These are phyloP conservation scores for Vitis rupestris DNA, from an alignment of 164 flowering plant species.

Conservation along the genomic window DNA sequence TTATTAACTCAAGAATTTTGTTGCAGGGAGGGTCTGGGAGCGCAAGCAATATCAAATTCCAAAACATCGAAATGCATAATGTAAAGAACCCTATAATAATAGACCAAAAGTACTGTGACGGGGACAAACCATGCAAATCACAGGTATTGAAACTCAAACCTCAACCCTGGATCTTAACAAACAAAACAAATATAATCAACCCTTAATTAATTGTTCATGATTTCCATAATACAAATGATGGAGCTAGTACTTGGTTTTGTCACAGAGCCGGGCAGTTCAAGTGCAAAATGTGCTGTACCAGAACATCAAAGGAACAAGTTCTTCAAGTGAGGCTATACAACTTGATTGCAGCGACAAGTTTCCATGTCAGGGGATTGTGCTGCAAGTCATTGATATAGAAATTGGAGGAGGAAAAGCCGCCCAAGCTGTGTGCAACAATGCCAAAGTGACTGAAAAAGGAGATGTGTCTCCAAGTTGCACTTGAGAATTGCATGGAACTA, in stretches of 20 bases:
- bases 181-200: neutral
- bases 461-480: too few species aligned
- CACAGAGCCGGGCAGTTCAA: slow-evolving; percentile 41
- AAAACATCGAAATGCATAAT: slow-evolving; percentile 38
- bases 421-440: too few species aligned
- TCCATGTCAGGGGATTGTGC: slow-evolving; percentile 41
- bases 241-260: slow-evolving; percentile 42
- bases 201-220: slow-evolving; percentile 18
- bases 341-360: slow-evolving; percentile 44
- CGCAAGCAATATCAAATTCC: slow-evolving; percentile 30
- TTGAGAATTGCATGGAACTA: too few species aligned
- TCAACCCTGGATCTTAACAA: neutral
- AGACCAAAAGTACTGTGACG: slow-evolving; percentile 20
- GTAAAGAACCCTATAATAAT: slow-evolving; percentile 15
- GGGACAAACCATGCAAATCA: slow-evolving; percentile 33
- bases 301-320: too few species aligned
- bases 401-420: too few species aligned
- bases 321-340: slow-evolving; percentile 31
- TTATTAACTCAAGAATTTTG: too few species aligned
- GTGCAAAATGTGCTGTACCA: too few species aligned
- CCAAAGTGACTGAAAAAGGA: too few species aligned
- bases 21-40: slow-evolving; percentile 46
- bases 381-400: slow-evolving; percentile 5
- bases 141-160: slow-evolving; percentile 23
- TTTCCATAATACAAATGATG: slow-evolving; percentile 45